Evolutionary conservation across 1,139 yeast species (phyloP).

Genomic region (Nakaseomyces kungkrabaensis): DNA sequence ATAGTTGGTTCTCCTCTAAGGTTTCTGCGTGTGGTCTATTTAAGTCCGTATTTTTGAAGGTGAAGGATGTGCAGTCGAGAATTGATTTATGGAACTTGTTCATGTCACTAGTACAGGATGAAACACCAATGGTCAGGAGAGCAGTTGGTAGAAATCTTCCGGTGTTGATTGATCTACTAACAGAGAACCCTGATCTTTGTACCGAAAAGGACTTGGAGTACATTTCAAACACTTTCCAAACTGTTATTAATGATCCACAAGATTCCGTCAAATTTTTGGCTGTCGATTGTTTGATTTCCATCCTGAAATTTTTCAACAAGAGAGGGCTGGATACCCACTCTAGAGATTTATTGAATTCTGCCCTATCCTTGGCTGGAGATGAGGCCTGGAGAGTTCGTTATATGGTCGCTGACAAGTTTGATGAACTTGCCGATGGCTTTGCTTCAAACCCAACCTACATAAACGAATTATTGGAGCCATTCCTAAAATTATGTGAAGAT

Average conservation of each 20-base stretch:
- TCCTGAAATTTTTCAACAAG: constrained; percentile 52
- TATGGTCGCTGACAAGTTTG: constrained; percentile 91
- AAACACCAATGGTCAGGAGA: constrained; percentile 96
- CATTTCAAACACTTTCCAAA: constrained; percentile 72
- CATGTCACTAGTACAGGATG: constrained; percentile 70
- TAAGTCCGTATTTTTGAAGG: constrained; percentile 57
- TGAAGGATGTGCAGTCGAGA: constrained; percentile 42
- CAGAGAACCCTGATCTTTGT: constrained; percentile 32
- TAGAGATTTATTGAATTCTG: constrained; percentile 48
- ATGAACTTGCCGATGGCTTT: constrained; percentile 58
- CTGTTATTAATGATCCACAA: constrained; percentile 76
- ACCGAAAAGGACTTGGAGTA: constrained; percentile 56
- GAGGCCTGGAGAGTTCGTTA: constrained; percentile 98
- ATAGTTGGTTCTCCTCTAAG: constrained; percentile 91
- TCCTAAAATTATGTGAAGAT: constrained; percentile 74
- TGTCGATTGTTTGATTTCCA: constrained; percentile 75
- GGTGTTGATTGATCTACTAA: constrained; percentile 50
- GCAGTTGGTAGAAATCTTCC: constrained; percentile 87
- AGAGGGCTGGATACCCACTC: constrained; percentile 49
- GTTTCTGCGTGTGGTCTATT: constrained; percentile 90
- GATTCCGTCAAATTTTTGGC: constrained; percentile 90
- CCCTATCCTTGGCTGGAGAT: constrained; percentile 67
- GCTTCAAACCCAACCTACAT: constrained; percentile 32
- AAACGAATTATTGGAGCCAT: constrained; percentile 45
- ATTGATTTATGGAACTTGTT: constrained; percentile 57